Conservation (phyloP, 2,329 filamentous ascomycete species). For the Corinectria fuckeliana region DNA sequence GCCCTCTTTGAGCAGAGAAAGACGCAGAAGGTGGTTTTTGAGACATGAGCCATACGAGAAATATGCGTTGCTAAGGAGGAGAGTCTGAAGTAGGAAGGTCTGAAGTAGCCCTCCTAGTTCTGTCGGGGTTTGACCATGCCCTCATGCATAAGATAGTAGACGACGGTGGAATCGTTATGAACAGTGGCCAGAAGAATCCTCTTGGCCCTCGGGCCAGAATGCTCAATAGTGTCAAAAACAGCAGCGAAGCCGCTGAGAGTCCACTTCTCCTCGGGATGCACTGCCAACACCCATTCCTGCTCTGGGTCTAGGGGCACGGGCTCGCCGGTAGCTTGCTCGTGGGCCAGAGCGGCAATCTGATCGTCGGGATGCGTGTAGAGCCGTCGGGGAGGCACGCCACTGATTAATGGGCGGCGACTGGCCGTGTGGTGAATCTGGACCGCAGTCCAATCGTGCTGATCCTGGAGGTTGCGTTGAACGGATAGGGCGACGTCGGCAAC, state of each 20-base stretch:
- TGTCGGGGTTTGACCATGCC: slow-evolving; percentile 87
- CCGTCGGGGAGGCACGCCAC: slow-evolving; percentile 73
- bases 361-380: slow-evolving; percentile 85
- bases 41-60: slow-evolving; percentile 44
- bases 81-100: too few relatives aligned
- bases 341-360: slow-evolving; percentile 74
- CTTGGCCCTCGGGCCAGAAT: slow-evolving; percentile 62
- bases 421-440: slow-evolving; percentile 60
- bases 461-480: slow-evolving; percentile 73
- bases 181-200: slow-evolving; percentile 76
- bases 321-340: slow-evolving; percentile 57
- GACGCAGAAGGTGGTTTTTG: slow-evolving; percentile 77
- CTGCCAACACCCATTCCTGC: slow-evolving; percentile 78
- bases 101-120: too few relatives aligned
- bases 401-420: slow-evolving; percentile 67
- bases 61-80: not conserved
- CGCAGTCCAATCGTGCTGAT: slow-evolving; percentile 77
- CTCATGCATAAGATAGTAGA: slow-evolving; percentile 86
- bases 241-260: slow-evolving; percentile 68
- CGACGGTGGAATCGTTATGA: slow-evolving; percentile 81
- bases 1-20: slow-evolving; percentile 75
- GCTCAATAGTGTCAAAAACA: slow-evolving; percentile 70
- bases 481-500: slow-evolving; percentile 44
- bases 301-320: slow-evolving; percentile 59
- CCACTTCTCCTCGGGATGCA: slow-evolving; percentile 76